Base-by-base conservation (phyloP, 208 protist species). In the Crithidia thermophila region DNA sequence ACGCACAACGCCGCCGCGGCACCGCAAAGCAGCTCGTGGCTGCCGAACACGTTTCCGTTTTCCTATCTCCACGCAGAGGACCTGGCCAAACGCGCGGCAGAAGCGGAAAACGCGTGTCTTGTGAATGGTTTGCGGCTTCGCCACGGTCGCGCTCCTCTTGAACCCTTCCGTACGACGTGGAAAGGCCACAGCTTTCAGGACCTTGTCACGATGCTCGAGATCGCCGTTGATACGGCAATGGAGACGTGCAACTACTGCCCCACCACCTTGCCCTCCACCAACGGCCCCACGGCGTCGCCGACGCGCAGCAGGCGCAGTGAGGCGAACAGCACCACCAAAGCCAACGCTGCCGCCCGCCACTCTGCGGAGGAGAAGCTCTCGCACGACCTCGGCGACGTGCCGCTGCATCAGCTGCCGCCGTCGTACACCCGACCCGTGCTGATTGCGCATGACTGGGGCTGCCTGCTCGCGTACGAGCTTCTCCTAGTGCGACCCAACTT, bases 151-250 rank as follows among this genome's bases (percentile, higher is more conserved):
- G 23, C 31, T 3, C 18, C 50, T 14, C 30, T 77, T 5, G 63
- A 77, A 25, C 58, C 65, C 3, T 55, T 88, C 28, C 50, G 16
- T 3, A 76, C 77, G 7, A 67, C 77, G 1, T 56, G 49, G 36
- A 72, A 72, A 2, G 83, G 85, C 9, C 81, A 90, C 72, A 75
- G 75, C 61, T 89, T 94, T 34, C 50, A 84, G 33, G 82, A 84
- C n/a, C 70, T 92, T 21, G 69, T 88, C 10, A 76, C 72, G 23
- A 62, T 94, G 21, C 77, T 94, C 33, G 85, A 88, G 45, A 84
- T 90, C n/a, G 85, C 88, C 2, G 71, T 94, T 14, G 73, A 88
- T 59, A 81, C 79, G 4, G 85, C 81, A 18, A 85, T 94, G 85
- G 77, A 79, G 57, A 81, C 77, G 43, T 75, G 84, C 59, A 88